Evolutionary conservation across 2,329 filamentous ascomycete species (phyloP), one percentile per base, ranked within the genome.

Genomic region (Calonectria honghensis): DNA sequence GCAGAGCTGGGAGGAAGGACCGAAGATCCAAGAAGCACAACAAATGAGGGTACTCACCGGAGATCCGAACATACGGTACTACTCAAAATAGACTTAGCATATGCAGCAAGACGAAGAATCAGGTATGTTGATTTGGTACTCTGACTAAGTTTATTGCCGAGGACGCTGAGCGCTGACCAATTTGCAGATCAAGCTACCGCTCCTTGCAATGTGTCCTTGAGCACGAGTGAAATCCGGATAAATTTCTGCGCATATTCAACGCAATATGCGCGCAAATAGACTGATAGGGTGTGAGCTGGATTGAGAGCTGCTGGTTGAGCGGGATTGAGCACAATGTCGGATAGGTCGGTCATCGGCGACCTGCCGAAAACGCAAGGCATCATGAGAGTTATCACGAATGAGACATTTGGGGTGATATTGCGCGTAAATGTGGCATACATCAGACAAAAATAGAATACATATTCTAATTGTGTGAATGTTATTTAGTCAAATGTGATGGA

Each of bases 1-100:
- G 29, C 10, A 45, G 31, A 31, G 7, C 7, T 41, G 65, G 24
- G 18, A 18, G 16, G 18, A 37, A 32, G 45, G 13, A 68, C 35
- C 41, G 51, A 6, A 20, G 50, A 57, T 45, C 20, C 50, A 31
- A 51, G 45, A 24, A 13, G 18, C 80, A 79, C 80, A 27, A 14
- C 20, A 52, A 65, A 24, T 14, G 35, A 50, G 41, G 16, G 16
- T 35, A 16, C 39, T 27, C 66, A n/a, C 32, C 31, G 45, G 41
- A 37, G 48, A 45, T 10, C 16, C 24, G 4, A 24, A 18, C n/a
- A 29, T 6, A 27, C 6, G 29, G 14, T 20, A 9, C 35, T 16
- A 10, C 6, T 10, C 4, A 14, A 41, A 4, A 11, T 6, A 29
- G 11, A 18, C 24, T 63, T 50, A 20, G 2, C n/a, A 7, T 4